Base-by-base conservation (phyloP, 2,329 filamentous ascomycete genomes). In the Parascedosporium putredinis region DNA sequence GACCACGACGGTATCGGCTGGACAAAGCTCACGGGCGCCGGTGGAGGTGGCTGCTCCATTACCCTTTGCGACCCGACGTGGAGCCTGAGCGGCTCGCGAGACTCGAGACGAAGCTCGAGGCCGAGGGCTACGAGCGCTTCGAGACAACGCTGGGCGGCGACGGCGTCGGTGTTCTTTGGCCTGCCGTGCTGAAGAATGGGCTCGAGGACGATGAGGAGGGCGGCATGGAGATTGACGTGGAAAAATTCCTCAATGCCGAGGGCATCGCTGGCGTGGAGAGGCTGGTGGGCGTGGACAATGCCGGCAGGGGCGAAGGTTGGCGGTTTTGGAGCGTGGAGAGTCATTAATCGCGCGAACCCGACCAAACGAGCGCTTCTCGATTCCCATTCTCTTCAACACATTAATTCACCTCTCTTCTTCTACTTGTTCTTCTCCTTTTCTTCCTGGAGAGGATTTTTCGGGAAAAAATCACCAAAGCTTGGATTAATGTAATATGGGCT, bases 11-110 rank as follows among this genome's bases (percentile, higher is more conserved):
- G 84, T 36, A 86, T 96, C 50, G 93, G 93, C 25, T 98, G 90
- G 90, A 96, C 93, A 10, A 98, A 98, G 65, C 76, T 98, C 51
- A 98, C 93, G 0, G 93, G 93, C 29, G 93, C 93, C 1, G 93
- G 93, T 20, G 94, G 93, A 10, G 94, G 93, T 51, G 93, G 93
- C 2, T 97, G 94, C 66, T 91, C 90, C 3, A 97, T 98, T 57
- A 94, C 91, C 0, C 72, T 98, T 3, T 98, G 45, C 85, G 84
- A 55, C 86, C 87, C 0, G 79, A 78, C 25, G 71, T 77, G 1
- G 62, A 78, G 5, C 58, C 63, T 14, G 70, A 78, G 53, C 77
- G 77, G 58, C 67, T 94, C 24, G 66, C 71, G 22, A 68, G 73
- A 8, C 69, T 97, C 14, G 80, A 91, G 56, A 62, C 71, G 34